Evolutionary conservation across 148 eudicot genomes (phyloP).

Genomic region (Simmondsia chinensis): DNA sequence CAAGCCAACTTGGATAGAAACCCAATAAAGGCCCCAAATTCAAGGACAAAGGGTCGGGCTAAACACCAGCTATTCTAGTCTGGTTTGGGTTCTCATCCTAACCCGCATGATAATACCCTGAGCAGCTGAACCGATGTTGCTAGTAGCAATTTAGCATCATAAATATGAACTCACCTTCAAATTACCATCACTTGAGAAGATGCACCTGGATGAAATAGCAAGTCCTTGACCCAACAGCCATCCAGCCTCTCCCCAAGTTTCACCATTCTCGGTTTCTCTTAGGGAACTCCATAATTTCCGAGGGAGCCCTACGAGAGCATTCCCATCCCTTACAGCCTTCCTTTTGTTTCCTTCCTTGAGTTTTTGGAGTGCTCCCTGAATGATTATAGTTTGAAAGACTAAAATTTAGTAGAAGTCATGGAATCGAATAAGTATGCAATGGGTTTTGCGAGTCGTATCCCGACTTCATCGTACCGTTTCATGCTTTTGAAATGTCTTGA

Average conservation of each 20-base stretch:
- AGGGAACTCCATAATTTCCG: conserved; percentile 78
- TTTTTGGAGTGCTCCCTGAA: conserved; percentile 38
- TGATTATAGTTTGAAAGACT: neutral
- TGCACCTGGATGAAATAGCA: conserved; percentile 73
- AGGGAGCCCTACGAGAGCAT: conserved; percentile 46
- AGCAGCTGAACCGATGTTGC: no score
- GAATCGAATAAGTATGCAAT: neutral
- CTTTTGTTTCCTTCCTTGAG: conserved; percentile 25
- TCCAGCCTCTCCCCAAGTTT: conserved; percentile 67
- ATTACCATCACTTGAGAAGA: conserved; percentile 42
- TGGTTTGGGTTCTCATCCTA: no score
- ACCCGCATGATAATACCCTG: no score
- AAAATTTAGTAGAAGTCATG: neutral
- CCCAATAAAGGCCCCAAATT: no score
- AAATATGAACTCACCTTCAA: no score
- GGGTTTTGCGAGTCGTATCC: neutral
- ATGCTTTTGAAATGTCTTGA: no score
- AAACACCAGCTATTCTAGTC: no score
- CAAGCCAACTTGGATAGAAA: no score
- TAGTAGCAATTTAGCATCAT: no score
- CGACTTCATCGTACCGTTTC: no score
- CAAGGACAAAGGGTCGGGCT: no score
- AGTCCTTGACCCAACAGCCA: conserved; percentile 64
- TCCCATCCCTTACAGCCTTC: conserved; percentile 40
- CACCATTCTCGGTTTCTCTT: conserved; percentile 34